Evolutionary conservation across 768 basidiomycete species (phyloP).

Genomic region (Xerocomus spinulosus): DNA sequence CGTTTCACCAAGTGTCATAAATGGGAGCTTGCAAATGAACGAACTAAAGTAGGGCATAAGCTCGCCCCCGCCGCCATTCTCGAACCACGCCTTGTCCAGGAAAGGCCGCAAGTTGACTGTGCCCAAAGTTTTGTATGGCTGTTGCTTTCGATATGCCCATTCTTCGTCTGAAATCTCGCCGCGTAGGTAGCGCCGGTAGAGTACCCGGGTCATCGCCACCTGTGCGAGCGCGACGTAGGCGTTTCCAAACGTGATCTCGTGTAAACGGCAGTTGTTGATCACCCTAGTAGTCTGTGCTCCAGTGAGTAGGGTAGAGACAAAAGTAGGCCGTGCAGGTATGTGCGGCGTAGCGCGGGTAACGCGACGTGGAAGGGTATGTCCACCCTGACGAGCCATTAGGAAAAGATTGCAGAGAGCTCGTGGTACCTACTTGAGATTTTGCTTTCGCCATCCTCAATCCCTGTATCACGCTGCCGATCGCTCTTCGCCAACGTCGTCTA

Average conservation of each 20-base stretch:
- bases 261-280: slow-evolving; percentile 36
- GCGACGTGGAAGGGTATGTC: slow-evolving; percentile 50
- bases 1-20: slow-evolving; percentile 38
- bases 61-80: slow-evolving; percentile 41
- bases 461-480: slow-evolving; percentile 37
- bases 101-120: slow-evolving; percentile 50
- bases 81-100: slow-evolving; percentile 45
- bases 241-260: slow-evolving; percentile 48
- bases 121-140: slow-evolving; percentile 46
- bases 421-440: too few species aligned
- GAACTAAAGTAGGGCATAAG: slow-evolving; percentile 42
- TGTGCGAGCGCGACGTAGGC: slow-evolving; percentile 48
- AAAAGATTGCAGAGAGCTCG: background rate
- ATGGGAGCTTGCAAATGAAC: slow-evolving; percentile 41
- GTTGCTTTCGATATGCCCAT: slow-evolving; percentile 46
- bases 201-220: slow-evolving; percentile 47
- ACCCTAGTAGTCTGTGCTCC: slow-evolving; percentile 30
- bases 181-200: slow-evolving; percentile 42
- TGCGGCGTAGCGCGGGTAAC: slow-evolving; percentile 32
- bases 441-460: slow-evolving; percentile 30
- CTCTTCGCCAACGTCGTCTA: slow-evolving; percentile 42
- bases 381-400: slow-evolving; percentile 38
- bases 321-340: slow-evolving; percentile 36
- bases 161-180: slow-evolving; percentile 48
- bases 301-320: slow-evolving; percentile 23